Evolutionary conservation across 495 filamentous ascomycete genomes (phyloP), one percentile per base, ranked within the genome.

Genomic region (Barbatosphaeria neglecta): DNA sequence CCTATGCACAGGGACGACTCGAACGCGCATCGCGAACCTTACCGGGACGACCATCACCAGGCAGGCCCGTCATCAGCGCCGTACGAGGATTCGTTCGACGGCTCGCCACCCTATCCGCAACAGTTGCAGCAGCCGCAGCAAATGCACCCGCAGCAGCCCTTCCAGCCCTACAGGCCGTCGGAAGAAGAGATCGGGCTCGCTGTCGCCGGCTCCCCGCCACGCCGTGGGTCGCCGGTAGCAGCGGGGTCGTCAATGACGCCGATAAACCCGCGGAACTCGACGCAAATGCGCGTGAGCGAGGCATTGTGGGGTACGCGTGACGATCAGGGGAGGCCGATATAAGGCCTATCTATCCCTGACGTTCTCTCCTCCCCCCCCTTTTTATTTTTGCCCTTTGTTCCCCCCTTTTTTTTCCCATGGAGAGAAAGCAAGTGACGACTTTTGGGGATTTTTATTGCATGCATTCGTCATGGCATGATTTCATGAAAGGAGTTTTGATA

Each of bases 1-100:
- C 65, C 68, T 7, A 65, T 68, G 37, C 68, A 69, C 13, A n/a
- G 31, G 10, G 31, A 35, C 9, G 31, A 35, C 13, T 4, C 5
- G 3, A 35, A n/a, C 31, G 13, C 31, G 31, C 31, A 11, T 2
- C 31, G 31, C 31, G 13, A 15, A 28, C 22, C 35, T 13, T 41
- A 7, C 37, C 44, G 31, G 20, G 39, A 25, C 37, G 23, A 43
- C 6, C 43, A 51, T 25, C 28, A 41, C 18, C 43, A 37, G 2
- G 20, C 35, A 10, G 22, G 20, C 48, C 22, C 15, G 3, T 19
- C 37, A 6, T 43, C 41, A 17, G 23, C 44, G 28, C 47, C 50
- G 31, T 48, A 48, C 23, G 44, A 48, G 41, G 50, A 52, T n/a
- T 35, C 49, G 20, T 24, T 33, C 15, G 23, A 24, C 13, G 41